phyloP scores from a whole-genome alignment of 2,329 filamentous ascomycete species.

The Leptographium radiaticola region DNA sequence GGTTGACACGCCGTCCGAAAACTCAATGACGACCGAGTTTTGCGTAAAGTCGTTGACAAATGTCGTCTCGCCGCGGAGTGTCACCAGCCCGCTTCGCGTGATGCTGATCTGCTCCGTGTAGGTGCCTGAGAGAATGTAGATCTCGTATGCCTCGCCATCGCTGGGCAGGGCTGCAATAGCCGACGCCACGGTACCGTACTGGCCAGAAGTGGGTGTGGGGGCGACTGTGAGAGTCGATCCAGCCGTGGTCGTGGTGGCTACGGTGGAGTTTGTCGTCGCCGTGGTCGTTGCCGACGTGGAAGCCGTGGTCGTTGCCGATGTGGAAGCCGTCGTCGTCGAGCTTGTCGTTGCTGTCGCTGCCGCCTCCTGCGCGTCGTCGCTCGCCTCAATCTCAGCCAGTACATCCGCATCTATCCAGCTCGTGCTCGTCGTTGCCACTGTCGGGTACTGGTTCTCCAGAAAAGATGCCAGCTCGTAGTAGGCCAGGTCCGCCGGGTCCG shows the following conservation, averaged over 20 bases:
- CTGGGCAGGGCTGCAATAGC: constrained; percentile 29
- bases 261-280: neutral
- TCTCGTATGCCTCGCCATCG: constrained; percentile 24
- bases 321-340: neutral
- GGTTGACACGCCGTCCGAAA: constrained; percentile 24
- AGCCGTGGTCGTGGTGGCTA: neutral
- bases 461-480: constrained; percentile 21
- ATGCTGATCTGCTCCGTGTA: constrained; percentile 28
- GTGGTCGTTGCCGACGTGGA: neutral
- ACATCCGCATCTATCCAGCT: constrained; percentile 25
- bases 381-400: constrained; percentile 18
- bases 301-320: neutral
- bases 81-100: constrained; percentile 25
- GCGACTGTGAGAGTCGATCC: constrained; percentile 4
- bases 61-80: constrained; percentile 19
- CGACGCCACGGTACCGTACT: constrained; percentile 27
- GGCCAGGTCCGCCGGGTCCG: constrained; percentile 19
- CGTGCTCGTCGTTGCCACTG: constrained; percentile 19
- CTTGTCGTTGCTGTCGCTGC: neutral
- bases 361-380: constrained; percentile 10
- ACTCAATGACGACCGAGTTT: constrained; percentile 23
- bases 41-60: constrained; percentile 22
- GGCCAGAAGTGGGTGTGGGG: constrained; percentile 20
- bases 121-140: constrained; percentile 25
- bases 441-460: constrained; percentile 20